These are phyloP conservation scores for Ophiosphaerella herpotricha DNA, from an alignment of 2,329 filamentous ascomycete species.

Conservation along the genomic window DNA sequence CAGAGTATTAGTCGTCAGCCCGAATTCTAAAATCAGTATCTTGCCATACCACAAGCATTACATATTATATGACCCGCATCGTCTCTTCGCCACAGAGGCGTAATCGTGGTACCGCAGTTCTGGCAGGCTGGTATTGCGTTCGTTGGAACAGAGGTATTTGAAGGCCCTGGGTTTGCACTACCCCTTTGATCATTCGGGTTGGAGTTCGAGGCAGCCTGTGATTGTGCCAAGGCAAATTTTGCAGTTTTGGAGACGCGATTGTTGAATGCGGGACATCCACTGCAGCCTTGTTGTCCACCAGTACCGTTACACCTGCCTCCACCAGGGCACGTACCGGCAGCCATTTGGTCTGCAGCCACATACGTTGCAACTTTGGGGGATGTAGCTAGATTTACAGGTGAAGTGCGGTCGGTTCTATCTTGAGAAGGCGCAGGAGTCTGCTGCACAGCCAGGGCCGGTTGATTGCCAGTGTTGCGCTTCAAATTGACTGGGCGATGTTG, in stretches of 20 bases:
- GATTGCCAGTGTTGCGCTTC: conserved; percentile 68
- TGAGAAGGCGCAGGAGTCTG: conserved; percentile 50
- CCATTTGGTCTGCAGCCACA: conserved; percentile 74
- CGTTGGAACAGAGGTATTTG: conserved; percentile 30
- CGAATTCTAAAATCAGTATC: background rate
- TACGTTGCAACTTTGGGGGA: conserved; percentile 65
- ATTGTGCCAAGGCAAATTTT: conserved; percentile 64
- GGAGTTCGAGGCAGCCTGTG: conserved; percentile 32
- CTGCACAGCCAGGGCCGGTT: conserved; percentile 30
- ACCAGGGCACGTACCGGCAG: conserved; percentile 89
- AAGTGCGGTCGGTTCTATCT: conserved; percentile 45
- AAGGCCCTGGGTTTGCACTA: conserved; percentile 17
- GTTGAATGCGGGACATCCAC: conserved; percentile 95
- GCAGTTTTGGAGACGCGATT: conserved; percentile 91
- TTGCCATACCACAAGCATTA: conserved; percentile 87
- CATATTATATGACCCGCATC: conserved; percentile 96
- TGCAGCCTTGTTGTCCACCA: conserved; percentile 91
- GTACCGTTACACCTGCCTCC: conserved; percentile 96
- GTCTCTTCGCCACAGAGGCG: conserved; percentile 91
- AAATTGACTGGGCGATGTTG: conserved; percentile 87
- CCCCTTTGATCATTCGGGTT: conserved; percentile 15
- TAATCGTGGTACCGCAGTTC: conserved; percentile 96
- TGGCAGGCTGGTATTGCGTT: conserved; percentile 86
- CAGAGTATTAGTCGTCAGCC: conserved; percentile 14
- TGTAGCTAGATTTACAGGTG: conserved; percentile 44